Conservation (phyloP, 371 early-diverging fungal genomes). For the Zychaea mexicana region DNA sequence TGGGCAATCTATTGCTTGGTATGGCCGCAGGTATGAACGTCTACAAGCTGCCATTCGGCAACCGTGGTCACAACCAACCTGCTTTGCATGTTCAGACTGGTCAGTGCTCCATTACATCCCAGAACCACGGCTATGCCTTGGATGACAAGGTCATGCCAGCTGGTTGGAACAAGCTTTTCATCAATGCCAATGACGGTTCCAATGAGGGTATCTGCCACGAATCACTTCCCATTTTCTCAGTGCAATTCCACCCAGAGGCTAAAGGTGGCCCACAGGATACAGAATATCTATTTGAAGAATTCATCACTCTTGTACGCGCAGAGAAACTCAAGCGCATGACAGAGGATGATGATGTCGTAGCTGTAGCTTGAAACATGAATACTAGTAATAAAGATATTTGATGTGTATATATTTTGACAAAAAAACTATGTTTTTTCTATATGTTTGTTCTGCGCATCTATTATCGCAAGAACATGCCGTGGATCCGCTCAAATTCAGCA, state of each 20-base stretch:
- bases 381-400: not conserved
- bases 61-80: constrained; percentile 97
- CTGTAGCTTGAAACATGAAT: not conserved
- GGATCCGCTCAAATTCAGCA: constrained; percentile 39
- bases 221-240: constrained; percentile 74
- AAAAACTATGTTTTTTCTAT: not conserved
- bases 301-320: constrained; percentile 27
- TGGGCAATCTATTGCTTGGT: constrained; percentile 93
- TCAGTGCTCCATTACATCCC: constrained; percentile 89
- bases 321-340: constrained; percentile 11
- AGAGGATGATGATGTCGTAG: not conserved
- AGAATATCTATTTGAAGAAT: constrained; percentile 83
- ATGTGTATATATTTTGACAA: not conserved
- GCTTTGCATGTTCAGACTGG: constrained; percentile 74
- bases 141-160: constrained; percentile 66
- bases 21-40: constrained; percentile 85
- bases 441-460: not conserved
- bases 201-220: constrained; percentile 92
- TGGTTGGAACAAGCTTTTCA: constrained; percentile 84
- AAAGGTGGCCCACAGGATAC: constrained; percentile 95
- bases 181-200: constrained; percentile 93
- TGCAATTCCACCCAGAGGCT: constrained; percentile 98
- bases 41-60: constrained; percentile 93
- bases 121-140: constrained; percentile 95
- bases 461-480: constrained; percentile 37